Evolutionary conservation across 1,284 basidiomycete species (phyloP), one percentile per base, ranked within the genome.

Genomic region (Xerocomus nothofagi): DNA sequence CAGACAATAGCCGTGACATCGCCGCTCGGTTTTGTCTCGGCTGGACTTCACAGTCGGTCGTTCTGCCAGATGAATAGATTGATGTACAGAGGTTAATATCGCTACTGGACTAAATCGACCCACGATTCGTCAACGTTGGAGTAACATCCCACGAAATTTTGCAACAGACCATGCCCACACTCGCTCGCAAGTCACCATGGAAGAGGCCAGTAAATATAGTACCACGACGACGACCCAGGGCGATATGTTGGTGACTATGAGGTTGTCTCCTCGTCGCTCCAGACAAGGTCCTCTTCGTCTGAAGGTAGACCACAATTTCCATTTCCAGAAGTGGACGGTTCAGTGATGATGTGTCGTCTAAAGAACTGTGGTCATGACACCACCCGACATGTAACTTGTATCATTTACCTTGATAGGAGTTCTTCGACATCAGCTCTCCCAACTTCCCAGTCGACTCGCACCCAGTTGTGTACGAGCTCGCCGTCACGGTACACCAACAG

Each of bases 391-490:
- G 7, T 14, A 42, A 29, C 21, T 34, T 24, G 6, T 26, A 26
- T 32, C 33, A 71, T 77, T 50, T 54, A 88, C 88, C 75, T 79
- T 56, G 75, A 71, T 10, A 91, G 72, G 3, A 89, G 70, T 26
- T 87, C 85, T 53, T 86, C 81, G 0, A 90, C 64, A n/a, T 82
- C 84, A 17, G 75, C 77, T 27, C 71, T 62, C 7, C 81, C 82
- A 0, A 86, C 86, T 63, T 91, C 90, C 86, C 86, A 90, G 65
- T 93, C 90, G 3, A 93, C 86, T 18, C 91, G 77, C 3, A 92
- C 86, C 85, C 90, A 90, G 43, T 86, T 90, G 57, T 88, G 79
- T 20, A 88, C 81, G 14, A 93, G 78, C 50, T 91, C 82, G n/a
- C 91, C 90, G 48, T 79, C 82, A 12, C 85, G 84, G 62, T 93